phyloP scores from a whole-genome alignment of 306 rosid species.

The Quercus agrifolia region DNA sequence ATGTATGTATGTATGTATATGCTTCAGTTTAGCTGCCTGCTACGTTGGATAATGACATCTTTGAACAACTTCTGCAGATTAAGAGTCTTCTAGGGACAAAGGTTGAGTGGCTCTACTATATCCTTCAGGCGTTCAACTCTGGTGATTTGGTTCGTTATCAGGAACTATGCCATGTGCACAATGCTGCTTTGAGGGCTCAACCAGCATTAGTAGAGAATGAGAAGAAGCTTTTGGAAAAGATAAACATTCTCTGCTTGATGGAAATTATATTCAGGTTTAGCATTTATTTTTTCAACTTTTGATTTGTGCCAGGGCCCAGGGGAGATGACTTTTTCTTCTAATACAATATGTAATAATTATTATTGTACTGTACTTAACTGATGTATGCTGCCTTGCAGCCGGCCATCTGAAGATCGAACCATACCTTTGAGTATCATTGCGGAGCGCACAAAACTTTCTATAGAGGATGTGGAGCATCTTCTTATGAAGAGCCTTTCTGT shows the following conservation, averaged over 20 bases:
- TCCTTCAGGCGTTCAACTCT: conserved; percentile 90
- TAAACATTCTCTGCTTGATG: conserved; percentile 97
- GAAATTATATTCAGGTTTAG: conserved; percentile 95
- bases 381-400: conserved; percentile 55
- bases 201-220: conserved; percentile 94
- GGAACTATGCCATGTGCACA: conserved; percentile 88
- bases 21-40: background rate
- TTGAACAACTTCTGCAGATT: conserved; percentile 45
- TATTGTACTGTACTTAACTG: background rate
- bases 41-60: conserved; percentile 8
- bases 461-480: conserved; percentile 97
- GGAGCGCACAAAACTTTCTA: conserved; percentile 90
- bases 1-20: no score
- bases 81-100: conserved; percentile 84
- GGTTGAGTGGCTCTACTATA: conserved; percentile 99
- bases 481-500: conserved; percentile 97
- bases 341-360: background rate
- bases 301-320: background rate
- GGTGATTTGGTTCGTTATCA: conserved; percentile 93
- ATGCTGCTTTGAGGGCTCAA: conserved; percentile 85
- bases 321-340: background rate
- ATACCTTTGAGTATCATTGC: conserved; percentile 89
- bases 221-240: conserved; percentile 85
- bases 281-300: background rate
- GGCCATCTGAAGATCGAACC: conserved; percentile 93